Percentiles rank a stretch among this genome's conserved stretches.
These are phyloP conservation scores for Geotrichum candidum DNA, from an alignment of 1,139 yeast genomes.

Conservation along the genomic window DNA sequence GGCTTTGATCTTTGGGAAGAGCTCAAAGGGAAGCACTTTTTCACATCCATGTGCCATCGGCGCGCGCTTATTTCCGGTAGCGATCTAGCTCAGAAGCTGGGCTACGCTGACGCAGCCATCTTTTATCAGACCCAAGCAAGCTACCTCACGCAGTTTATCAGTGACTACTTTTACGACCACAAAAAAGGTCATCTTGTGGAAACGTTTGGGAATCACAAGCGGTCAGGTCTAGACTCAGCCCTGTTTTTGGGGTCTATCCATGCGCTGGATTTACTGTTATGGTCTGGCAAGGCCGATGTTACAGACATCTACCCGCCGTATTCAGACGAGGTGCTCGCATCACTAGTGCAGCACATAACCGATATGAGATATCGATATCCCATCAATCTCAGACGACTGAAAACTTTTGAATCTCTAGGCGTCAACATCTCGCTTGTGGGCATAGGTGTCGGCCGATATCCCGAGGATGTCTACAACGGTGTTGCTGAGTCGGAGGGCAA, in stretches of 20 bases:
- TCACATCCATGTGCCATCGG: constrained; percentile 69
- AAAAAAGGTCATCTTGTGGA: constrained; percentile 57
- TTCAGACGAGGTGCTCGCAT: constrained; percentile 29
- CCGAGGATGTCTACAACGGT: constrained; percentile 90
- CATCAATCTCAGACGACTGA: constrained; percentile 50
- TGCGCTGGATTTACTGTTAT: constrained; percentile 45
- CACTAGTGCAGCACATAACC: constrained; percentile 34
- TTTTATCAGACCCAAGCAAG: constrained; percentile 27
- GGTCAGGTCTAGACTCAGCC: constrained; percentile 80
- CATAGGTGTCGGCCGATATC: constrained; percentile 83
- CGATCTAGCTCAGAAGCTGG: constrained; percentile 38
- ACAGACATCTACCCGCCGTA: constrained; percentile 30
- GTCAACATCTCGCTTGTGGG: constrained; percentile 37
- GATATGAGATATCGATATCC: constrained; percentile 75
- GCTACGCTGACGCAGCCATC: constrained; percentile 35
- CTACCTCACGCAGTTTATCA: constrained; percentile 39
- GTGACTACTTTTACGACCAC: constrained; percentile 27
- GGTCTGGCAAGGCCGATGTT: constrained; percentile 42
- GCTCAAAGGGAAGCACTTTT: constrained; percentile 64
- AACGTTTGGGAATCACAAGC: constrained; percentile 48
- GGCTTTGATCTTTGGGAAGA: constrained; percentile 97
- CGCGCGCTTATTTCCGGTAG: constrained; percentile 61
- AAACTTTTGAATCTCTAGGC: constrained; percentile 27
- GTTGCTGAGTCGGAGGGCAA: constrained; percentile 69
- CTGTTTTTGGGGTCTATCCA: constrained; percentile 56